Percentiles rank a stretch among this genome's conserved stretches.
Evolutionary conservation across 768 basidiomycete species (phyloP).

Genomic region (Mycena polygramma): DNA sequence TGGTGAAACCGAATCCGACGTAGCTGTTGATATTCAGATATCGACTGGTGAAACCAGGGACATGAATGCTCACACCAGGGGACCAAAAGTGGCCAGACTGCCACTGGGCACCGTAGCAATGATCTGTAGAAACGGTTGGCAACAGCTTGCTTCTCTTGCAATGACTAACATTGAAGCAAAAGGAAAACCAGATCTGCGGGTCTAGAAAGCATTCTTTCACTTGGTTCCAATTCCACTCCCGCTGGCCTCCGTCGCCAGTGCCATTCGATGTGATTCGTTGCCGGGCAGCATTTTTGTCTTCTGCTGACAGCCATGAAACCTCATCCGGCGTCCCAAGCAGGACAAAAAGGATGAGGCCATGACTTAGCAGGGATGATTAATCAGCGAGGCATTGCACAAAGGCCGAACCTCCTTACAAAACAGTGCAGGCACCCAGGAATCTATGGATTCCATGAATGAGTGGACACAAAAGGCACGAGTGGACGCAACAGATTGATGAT

Average conservation of each 20-base stretch:
- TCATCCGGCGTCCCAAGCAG: constrained; percentile 24
- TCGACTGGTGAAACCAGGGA: neutral
- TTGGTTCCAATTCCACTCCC: constrained; percentile 28
- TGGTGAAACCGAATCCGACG: constrained; percentile 27
- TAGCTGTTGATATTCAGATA: constrained; percentile 3
- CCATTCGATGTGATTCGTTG: constrained; percentile 24
- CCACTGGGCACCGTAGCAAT: constrained; percentile 26
- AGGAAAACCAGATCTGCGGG: constrained; percentile 27
- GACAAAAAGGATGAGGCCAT: constrained; percentile 14
- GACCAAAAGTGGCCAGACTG: constrained; percentile 24
- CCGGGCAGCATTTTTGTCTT: constrained; percentile 16
- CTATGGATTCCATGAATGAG: constrained; percentile 1
- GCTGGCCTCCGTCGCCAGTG: constrained; percentile 22
- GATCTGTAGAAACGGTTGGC: neutral
- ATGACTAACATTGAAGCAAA: constrained; percentile 16
- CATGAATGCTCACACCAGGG: constrained; percentile 4
- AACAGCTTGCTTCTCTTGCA: neutral
- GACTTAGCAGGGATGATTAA: neutral
- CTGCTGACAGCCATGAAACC: constrained; percentile 24
- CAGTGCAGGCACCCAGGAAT: constrained; percentile 23
- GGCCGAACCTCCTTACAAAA: neutral
- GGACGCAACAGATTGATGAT: constrained; percentile 18
- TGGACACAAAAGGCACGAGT: neutral
- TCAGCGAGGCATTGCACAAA: neutral
- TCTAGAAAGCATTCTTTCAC: constrained; percentile 22